Conservation (phyloP, 345 rosid species). For the Syzygium grande region DNA sequence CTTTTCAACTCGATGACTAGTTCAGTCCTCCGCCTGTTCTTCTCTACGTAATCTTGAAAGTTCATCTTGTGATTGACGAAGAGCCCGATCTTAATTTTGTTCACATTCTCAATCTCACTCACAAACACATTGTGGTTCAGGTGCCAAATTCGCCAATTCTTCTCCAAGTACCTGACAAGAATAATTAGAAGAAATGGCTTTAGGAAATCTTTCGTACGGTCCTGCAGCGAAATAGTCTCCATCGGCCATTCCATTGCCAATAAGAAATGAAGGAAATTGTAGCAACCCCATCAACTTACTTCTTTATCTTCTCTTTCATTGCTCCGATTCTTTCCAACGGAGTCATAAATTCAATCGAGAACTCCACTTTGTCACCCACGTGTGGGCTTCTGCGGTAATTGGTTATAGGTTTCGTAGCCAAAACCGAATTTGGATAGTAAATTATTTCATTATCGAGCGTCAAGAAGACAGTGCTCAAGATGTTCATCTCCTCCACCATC, state of each 20-base stretch:
- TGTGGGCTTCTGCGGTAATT: constrained; percentile 74
- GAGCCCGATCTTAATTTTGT: constrained; percentile 37
- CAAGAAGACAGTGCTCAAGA: constrained; percentile 69
- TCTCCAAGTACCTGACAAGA: constrained; percentile 29
- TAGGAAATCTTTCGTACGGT: background rate
- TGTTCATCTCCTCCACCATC: constrained; percentile 85
- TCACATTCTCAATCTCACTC: constrained; percentile 43
- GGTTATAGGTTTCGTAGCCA: constrained; percentile 67
- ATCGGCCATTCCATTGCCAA: background rate
- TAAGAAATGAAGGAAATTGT: background rate
- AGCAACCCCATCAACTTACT: constrained; percentile 14
- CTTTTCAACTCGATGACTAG: constrained; percentile 34
- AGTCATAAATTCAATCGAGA: constrained; percentile 65
- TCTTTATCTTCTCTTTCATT: constrained; percentile 37
- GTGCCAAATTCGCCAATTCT: constrained; percentile 29
- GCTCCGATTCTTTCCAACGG: constrained; percentile 43
- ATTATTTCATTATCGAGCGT: constrained; percentile 69
- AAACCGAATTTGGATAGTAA: constrained; percentile 63
- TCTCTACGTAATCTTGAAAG: constrained; percentile 48
- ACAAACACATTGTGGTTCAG: constrained; percentile 30
- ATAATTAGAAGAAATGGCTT: background rate
- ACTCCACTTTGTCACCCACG: constrained; percentile 66
- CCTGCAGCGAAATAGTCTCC: background rate
- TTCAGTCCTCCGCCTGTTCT: constrained; percentile 39
- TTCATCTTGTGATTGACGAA: constrained; percentile 34